Conservation (phyloP, 2,329 filamentous ascomycete species). For the Colletotrichum sp. region DNA sequence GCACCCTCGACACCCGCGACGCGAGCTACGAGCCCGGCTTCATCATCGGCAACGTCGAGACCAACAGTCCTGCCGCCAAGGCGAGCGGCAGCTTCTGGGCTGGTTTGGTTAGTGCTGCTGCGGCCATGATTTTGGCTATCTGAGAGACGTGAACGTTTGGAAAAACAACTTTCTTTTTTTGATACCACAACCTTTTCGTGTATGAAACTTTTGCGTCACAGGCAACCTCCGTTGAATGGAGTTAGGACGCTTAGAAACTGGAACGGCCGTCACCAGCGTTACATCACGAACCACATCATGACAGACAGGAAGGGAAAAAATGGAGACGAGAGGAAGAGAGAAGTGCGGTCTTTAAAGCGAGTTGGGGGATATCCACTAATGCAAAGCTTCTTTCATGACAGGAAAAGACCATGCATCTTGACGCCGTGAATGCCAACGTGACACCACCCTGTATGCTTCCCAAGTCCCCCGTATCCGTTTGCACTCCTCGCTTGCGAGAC, state of each 20-base stretch:
- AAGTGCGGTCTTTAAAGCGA: neutral
- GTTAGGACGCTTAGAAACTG: neutral
- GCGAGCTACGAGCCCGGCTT: constrained; percentile 33
- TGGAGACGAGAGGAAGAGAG: neutral
- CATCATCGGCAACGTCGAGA: constrained; percentile 27
- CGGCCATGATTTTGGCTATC: neutral
- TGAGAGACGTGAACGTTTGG: neutral
- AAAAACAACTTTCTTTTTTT: neutral
- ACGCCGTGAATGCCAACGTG: neutral
- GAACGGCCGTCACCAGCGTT: neutral
- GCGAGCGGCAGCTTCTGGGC: neutral
- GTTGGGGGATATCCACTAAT: constrained; percentile 14
- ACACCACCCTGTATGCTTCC: neutral
- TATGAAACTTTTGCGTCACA: neutral
- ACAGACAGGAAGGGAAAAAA: neutral
- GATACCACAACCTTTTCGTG: neutral
- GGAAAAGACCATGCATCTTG: neutral
- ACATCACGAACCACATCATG: neutral
- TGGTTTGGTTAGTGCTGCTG: neutral
- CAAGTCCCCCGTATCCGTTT: neutral
- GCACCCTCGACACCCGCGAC: constrained; percentile 50
- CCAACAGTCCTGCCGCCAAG: constrained; percentile 14
- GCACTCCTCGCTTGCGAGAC: neutral
- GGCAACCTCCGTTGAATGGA: neutral
- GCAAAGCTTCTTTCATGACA: neutral